Percentiles rank a stretch among this genome's conserved stretches.
These are phyloP conservation scores for Kodamaea suecica DNA, from an alignment of 1,139 yeast species.

Conservation along the genomic window DNA sequence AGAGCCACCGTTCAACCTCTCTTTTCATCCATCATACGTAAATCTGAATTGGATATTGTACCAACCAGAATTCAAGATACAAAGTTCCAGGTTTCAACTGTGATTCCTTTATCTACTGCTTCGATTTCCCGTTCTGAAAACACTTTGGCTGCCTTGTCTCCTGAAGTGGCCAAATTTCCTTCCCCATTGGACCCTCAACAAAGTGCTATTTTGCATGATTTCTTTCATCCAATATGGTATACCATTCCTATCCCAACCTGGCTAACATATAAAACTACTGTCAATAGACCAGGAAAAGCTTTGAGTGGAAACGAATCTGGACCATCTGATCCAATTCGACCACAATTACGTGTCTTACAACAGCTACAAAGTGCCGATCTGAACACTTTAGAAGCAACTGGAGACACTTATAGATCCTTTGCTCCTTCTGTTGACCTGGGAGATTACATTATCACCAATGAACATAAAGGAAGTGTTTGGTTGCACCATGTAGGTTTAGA, in stretches of 20 bases:
- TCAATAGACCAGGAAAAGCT: constrained; percentile 13
- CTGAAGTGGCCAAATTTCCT: constrained; percentile 46
- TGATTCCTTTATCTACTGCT: constrained; percentile 48
- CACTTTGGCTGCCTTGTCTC: constrained; percentile 53
- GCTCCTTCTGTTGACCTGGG: constrained; percentile 78
- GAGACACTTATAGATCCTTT: constrained; percentile 62
- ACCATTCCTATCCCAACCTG: constrained; percentile 79
- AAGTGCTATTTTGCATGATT: constrained; percentile 64
- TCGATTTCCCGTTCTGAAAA: constrained; percentile 26
- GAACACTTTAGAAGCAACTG: constrained; percentile 10
- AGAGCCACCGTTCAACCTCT: constrained; percentile 51
- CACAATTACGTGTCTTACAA: constrained; percentile 15
- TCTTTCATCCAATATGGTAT: constrained; percentile 86
- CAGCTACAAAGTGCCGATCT: constrained; percentile 8
- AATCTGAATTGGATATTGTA: constrained; percentile 66
- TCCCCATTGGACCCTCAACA: constrained; percentile 60
- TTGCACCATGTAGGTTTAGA: constrained; percentile 66
- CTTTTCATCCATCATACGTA: constrained; percentile 62
- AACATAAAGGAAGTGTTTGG: constrained; percentile 72
- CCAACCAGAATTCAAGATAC: constrained; percentile 59
- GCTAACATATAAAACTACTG: constrained; percentile 52
- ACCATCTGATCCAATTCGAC: constrained; percentile 8
- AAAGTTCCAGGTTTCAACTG: constrained; percentile 49
- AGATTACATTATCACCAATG: constrained; percentile 61
- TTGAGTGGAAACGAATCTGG: constrained; percentile 1